Evolutionary conservation across 225 moss, liverwort and hornwort genomes (phyloP), one percentile per base, ranked within the genome.

Genomic region (Physcomitrellopsis africana): DNA sequence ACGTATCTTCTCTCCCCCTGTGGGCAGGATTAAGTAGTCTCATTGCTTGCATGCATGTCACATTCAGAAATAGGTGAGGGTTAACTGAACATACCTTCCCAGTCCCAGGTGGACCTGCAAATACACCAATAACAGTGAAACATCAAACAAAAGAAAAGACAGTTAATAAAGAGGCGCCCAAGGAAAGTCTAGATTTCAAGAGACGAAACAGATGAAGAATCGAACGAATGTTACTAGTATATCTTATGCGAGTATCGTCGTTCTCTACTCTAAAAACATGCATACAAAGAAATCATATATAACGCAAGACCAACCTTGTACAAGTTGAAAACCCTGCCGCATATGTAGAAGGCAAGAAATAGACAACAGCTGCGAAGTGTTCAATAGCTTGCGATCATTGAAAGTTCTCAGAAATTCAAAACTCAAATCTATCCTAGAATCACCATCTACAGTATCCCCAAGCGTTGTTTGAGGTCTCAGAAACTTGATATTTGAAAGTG

Each of bases 51-150:
- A 53, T 41, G 12, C 19, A 68, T 53, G 37, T 12, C 37, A 20
- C 3, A 15, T 46, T 19, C 37, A 53, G 37, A 68, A 68, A 18
- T 8, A 68, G 68, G 41, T 22, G 7, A 6, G 55, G 58, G 27
- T 27, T n/a, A 53, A 27, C 15, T 74, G 26, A 23, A 49, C 80
- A 47, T 80, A 90, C 90, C 92, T 93, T 93, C 23, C 93, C 93
- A 75, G 93, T 93, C 80, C 93, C 93, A 60, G 93, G 93, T 24
- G 91, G 91, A 68, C 93, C 92, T 92, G 90, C 87, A 66, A n/a
- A 68, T 18, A 48, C 14, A 60, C 27, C 53, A 51, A 41, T 57
- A 41, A 69, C 58, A 23, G 24, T n/a, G 48, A 16, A 63, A 41
- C 15, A 63, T 23, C 14, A 53, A 63, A 42, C 53, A 41, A 23